phyloP scores from a whole-genome alignment of 345 rosid genomes.

The Microcos paniculata region DNA sequence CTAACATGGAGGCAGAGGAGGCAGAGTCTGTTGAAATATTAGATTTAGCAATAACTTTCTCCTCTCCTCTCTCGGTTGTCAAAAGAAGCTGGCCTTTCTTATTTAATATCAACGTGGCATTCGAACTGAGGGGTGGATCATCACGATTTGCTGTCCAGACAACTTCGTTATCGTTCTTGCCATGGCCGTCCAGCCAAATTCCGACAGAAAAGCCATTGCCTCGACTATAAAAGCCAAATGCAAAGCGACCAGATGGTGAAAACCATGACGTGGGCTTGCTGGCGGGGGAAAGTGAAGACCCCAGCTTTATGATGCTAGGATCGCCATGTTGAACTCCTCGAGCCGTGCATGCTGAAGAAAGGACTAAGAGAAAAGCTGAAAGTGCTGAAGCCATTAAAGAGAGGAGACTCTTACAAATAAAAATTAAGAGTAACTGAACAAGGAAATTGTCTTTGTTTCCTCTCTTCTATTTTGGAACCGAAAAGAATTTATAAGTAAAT shows the following conservation, averaged over 20 bases:
- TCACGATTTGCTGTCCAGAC: slow-evolving; percentile 9
- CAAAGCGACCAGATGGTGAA: slow-evolving; percentile 35
- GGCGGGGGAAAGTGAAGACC: slow-evolving; percentile 25
- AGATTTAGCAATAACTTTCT: background rate
- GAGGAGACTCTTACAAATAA: no score
- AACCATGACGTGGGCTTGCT: slow-evolving; percentile 22
- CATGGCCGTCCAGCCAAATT: slow-evolving; percentile 22
- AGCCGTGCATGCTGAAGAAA: background rate
- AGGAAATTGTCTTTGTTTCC: no score
- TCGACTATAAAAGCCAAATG: slow-evolving; percentile 31
- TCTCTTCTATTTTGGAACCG: no score
- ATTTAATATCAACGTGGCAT: background rate
- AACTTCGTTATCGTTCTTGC: background rate
- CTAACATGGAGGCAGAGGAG: slow-evolving; percentile 18
- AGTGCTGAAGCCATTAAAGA: background rate
- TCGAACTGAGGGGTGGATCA: background rate
- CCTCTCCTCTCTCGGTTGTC: background rate
- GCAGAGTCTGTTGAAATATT: background rate
- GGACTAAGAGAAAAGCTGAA: background rate
- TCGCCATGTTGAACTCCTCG: slow-evolving; percentile 18
- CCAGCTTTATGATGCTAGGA: background rate
- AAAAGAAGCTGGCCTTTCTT: background rate
- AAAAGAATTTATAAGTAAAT: no score
- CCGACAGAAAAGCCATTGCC: slow-evolving; percentile 30
- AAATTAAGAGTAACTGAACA: no score